phyloP scores from a whole-genome alignment of 2,329 filamentous ascomycete genomes.

The Microascus cirrosus region DNA sequence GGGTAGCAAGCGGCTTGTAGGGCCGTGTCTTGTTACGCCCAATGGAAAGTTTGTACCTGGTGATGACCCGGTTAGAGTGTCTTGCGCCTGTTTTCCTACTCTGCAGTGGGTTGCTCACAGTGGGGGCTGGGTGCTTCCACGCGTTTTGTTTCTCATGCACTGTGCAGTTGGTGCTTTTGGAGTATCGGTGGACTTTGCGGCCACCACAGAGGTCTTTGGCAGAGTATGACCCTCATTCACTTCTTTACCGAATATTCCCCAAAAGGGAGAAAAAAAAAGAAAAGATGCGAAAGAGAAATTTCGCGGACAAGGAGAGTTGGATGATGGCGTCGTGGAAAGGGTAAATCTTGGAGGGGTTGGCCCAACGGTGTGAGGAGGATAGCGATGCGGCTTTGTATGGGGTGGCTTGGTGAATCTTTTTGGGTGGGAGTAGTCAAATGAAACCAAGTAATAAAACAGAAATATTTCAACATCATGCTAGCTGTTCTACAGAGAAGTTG shows the following conservation, averaged over 20 bases:
- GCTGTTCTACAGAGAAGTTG: too few relatives aligned
- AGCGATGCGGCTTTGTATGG: not conserved
- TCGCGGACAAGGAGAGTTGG: not conserved
- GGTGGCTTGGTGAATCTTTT: not conserved
- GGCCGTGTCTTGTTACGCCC: not conserved
- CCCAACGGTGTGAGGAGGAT: not conserved
- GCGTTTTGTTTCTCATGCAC: not conserved
- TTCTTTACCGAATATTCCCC: too few relatives aligned
- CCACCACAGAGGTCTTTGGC: too few relatives aligned
- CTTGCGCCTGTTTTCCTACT: not conserved
- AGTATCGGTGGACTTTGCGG: too few relatives aligned
- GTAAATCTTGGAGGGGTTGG: too few relatives aligned
- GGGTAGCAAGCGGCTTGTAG: not conserved
- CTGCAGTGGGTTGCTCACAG: not conserved
- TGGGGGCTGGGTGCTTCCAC: not conserved
- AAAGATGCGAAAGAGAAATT: not conserved
- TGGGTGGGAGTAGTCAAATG: not conserved
- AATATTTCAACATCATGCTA: not conserved
- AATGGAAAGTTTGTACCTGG: not conserved
- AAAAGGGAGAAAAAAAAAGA: not conserved
- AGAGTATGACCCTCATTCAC: too few relatives aligned
- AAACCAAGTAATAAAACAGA: not conserved
- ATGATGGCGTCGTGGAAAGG: too few relatives aligned
- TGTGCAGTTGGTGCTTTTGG: too few relatives aligned
- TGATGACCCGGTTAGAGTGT: not conserved